Percentiles rank a stretch among this genome's conserved stretches.
phyloP scores from a whole-genome alignment of 805 yeast genomes.

The Diddensiella transvaalensis region DNA sequence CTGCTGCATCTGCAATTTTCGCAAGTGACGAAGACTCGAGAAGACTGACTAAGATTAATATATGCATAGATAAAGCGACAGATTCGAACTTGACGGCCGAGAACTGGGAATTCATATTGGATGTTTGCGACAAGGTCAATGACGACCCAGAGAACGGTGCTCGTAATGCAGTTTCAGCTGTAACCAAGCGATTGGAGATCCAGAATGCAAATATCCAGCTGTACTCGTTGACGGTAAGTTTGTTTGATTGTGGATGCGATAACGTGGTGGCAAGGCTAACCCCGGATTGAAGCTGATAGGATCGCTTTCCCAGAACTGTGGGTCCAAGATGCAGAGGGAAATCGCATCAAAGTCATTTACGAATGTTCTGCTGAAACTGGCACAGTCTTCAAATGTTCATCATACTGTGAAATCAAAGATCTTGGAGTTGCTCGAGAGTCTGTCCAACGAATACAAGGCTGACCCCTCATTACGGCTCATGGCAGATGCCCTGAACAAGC shows the following conservation, averaged over 20 bases:
- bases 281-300: conserved; percentile 38
- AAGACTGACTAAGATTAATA: no score
- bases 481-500: conserved; percentile 53
- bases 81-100: conserved; percentile 59
- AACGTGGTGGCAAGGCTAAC: no score
- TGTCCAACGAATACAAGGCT: conserved; percentile 56
- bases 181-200: conserved; percentile 47
- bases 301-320: conserved; percentile 74
- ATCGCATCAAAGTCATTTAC: conserved; percentile 58
- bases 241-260: no score
- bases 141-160: conserved; percentile 58
- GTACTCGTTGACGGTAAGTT: conserved; percentile 43
- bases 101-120: conserved; percentile 63
- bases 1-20: no score
- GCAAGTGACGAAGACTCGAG: no score
- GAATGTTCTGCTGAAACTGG: conserved; percentile 44
- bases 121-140: conserved; percentile 63
- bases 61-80: conserved; percentile 47
- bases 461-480: conserved; percentile 79
- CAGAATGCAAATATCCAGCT: conserved; percentile 64
- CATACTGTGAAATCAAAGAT: conserved; percentile 60
- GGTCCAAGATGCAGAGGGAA: conserved; percentile 60
- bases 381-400: conserved; percentile 57
- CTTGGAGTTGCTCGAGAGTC: conserved; percentile 63
- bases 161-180: conserved; percentile 42